Evolutionary conservation across 805 yeast species (phyloP).

Genomic region (Candida maesae): DNA sequence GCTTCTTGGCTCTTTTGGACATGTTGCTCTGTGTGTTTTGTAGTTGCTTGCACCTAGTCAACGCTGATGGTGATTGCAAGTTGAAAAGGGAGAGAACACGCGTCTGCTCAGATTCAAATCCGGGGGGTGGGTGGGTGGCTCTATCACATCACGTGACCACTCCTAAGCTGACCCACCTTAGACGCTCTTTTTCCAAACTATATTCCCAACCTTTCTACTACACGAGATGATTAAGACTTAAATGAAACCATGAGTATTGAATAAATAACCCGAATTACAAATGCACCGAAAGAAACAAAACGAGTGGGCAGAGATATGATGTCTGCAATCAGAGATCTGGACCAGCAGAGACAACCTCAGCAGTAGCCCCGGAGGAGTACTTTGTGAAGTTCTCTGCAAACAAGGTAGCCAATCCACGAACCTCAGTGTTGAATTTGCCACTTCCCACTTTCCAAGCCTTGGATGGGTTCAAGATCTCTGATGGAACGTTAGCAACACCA

Average conservation of each 20-base stretch:
- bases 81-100: not conserved
- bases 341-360: conserved; percentile 90
- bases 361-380: conserved; percentile 77
- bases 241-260: conserved; percentile 7
- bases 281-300: not conserved
- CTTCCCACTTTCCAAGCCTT: conserved; percentile 68
- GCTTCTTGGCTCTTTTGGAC: not conserved
- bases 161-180: too few relatives aligned
- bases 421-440: conserved; percentile 50
- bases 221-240: too few relatives aligned
- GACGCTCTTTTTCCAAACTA: too few relatives aligned
- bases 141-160: too few relatives aligned
- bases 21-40: not conserved
- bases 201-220: too few relatives aligned
- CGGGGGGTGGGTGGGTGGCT: too few relatives aligned
- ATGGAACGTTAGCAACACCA: conserved; percentile 70
- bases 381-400: conserved; percentile 85
- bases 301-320: too few relatives aligned
- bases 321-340: conserved; percentile 41
- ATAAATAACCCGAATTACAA: not conserved
- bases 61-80: too few relatives aligned
- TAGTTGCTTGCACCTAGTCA: too few relatives aligned
- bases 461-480: conserved; percentile 81
- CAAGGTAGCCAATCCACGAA: conserved; percentile 63
- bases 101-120: too few relatives aligned